phyloP scores from a whole-genome alignment of 352 stramenopile genomes.

The Thalassiosira gravida region DNA sequence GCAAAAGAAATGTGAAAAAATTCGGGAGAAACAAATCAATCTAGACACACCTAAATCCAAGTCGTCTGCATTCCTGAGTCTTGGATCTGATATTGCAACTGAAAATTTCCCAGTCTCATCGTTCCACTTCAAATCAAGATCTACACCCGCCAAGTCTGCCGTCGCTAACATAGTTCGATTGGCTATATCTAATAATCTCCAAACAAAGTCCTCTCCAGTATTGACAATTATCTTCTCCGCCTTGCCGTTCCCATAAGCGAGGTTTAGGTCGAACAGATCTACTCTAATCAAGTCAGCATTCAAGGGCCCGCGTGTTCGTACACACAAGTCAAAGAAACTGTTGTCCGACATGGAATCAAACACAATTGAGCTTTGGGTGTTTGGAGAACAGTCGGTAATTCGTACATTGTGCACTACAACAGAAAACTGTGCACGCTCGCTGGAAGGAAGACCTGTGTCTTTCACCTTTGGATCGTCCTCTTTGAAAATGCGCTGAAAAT shows the following conservation, averaged over 20 bases:
- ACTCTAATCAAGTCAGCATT: slow-evolving; percentile 80
- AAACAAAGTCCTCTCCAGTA: slow-evolving; percentile 85
- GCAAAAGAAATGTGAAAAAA: neutral
- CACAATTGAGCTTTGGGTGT: slow-evolving; percentile 70
- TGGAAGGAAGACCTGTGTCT: slow-evolving; percentile 46
- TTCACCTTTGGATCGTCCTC: slow-evolving; percentile 57
- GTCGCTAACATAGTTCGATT: slow-evolving; percentile 79
- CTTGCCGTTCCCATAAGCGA: slow-evolving; percentile 74
- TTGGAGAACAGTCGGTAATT: slow-evolving; percentile 78
- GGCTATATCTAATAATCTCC: slow-evolving; percentile 82
- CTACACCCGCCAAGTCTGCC: slow-evolving; percentile 73
- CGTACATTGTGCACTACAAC: slow-evolving; percentile 81
- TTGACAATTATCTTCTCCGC: slow-evolving; percentile 80
- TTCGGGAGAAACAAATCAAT: neutral
- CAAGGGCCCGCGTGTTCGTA: slow-evolving; percentile 73
- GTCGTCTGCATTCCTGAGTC: slow-evolving; percentile 55
- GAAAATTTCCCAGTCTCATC: slow-evolving; percentile 62
- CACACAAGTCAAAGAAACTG: slow-evolving; percentile 84
- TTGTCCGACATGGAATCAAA: slow-evolving; percentile 79
- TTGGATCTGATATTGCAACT: slow-evolving; percentile 62
- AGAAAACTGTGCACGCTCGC: slow-evolving; percentile 79
- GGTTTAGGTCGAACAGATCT: slow-evolving; percentile 83
- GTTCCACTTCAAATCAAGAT: slow-evolving; percentile 78
- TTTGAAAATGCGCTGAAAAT: slow-evolving; percentile 86
- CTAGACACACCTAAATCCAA: slow-evolving; percentile 57